A percentile compares a stretch with the other conserved stretches of the same genome.
phyloP scores from a whole-genome alignment of 768 basidiomycete species.

The Erythrobasidium yunnanense region DNA sequence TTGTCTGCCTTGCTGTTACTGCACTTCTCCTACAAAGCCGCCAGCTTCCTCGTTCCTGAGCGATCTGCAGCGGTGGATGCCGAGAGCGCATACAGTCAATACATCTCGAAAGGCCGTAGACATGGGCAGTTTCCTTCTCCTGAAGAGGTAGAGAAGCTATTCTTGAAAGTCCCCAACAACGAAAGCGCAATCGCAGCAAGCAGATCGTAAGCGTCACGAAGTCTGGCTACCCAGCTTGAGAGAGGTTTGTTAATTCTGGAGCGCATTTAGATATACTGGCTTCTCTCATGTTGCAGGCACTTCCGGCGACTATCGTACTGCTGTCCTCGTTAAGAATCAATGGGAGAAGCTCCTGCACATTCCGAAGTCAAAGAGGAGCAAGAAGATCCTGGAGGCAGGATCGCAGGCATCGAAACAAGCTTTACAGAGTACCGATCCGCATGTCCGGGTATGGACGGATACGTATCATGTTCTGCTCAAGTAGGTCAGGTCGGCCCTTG shows the following conservation, averaged over 20 bases:
- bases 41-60: no score
- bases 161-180: slow-evolving; percentile 16
- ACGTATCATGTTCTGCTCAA: slow-evolving; percentile 82
- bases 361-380: slow-evolving; percentile 30
- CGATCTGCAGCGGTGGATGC: no score
- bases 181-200: slow-evolving; percentile 19
- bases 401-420: slow-evolving; percentile 56
- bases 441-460: slow-evolving; percentile 65
- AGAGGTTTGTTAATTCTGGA: no score
- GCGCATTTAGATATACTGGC: slow-evolving; percentile 28
- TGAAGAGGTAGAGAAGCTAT: slow-evolving; percentile 10
- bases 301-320: slow-evolving; percentile 52
- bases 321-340: slow-evolving; percentile 55
- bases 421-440: slow-evolving; percentile 1
- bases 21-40: no score
- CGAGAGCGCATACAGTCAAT: no score
- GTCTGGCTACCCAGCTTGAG: neutral
- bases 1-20: no score
- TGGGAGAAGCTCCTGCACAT: slow-evolving; percentile 58
- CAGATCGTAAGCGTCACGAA: neutral
- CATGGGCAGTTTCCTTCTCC: no score
- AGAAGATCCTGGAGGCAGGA: slow-evolving; percentile 64
- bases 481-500: slow-evolving; percentile 41
- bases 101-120: no score
- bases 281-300: slow-evolving; percentile 59